Evolutionary conservation across 2,329 filamentous ascomycete species (phyloP).

Genomic region (Aotearoamyces nothofagi): DNA sequence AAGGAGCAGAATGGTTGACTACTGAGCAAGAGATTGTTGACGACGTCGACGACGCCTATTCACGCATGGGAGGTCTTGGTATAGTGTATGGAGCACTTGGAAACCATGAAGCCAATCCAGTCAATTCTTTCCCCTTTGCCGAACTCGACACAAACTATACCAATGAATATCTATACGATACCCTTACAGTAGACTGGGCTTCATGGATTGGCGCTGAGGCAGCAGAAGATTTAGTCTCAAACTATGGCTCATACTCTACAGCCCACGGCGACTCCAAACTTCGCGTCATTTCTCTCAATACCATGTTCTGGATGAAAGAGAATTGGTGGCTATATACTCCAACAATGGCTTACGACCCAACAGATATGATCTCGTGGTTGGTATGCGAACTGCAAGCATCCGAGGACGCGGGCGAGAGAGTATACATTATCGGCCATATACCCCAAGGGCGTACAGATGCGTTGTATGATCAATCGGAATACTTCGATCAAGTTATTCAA

Average conservation of each 20-base stretch:
- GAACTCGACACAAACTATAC: constrained; percentile 14
- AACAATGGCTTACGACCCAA: constrained; percentile 23
- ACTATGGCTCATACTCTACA: constrained; percentile 23
- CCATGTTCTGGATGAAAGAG: constrained; percentile 24
- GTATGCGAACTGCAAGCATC: constrained; percentile 22
- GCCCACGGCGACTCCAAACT: constrained; percentile 18
- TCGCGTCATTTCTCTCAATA: constrained; percentile 27
- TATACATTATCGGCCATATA: constrained; percentile 22
- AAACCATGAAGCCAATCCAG: constrained; percentile 24
- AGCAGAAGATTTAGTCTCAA: constrained; percentile 12
- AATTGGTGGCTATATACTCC: constrained; percentile 25
- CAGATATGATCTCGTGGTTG: constrained; percentile 22
- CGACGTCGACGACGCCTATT: constrained; percentile 22
- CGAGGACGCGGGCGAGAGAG: constrained; percentile 21
- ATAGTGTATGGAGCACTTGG: constrained; percentile 22
- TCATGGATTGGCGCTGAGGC: constrained; percentile 18
- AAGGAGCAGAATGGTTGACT: constrained; percentile 22
- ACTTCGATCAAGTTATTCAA: constrained; percentile 19
- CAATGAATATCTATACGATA: constrained; percentile 24
- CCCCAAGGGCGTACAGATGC: constrained; percentile 21
- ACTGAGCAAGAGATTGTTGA: constrained; percentile 16
- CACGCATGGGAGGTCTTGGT: constrained; percentile 17
- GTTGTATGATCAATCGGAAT: constrained; percentile 21
- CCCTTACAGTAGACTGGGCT: constrained; percentile 20
- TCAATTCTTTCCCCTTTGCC: constrained; percentile 21